phyloP scores from a whole-genome alignment of 805 yeast genomes.

The Ogataea methanolica region DNA sequence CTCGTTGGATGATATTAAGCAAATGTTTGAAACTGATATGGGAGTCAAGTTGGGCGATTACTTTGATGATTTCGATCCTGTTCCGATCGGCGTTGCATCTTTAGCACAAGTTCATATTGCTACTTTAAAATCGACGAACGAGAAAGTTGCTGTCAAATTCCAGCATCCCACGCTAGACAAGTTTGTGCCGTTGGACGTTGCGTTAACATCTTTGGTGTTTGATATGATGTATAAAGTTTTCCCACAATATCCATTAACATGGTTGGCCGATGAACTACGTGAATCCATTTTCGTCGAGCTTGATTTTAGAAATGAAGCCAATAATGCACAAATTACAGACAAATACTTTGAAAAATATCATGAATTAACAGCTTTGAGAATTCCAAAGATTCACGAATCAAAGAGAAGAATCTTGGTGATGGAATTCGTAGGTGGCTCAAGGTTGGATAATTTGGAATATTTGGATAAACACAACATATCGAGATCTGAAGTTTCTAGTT shows the following conservation, averaged over 20 bases:
- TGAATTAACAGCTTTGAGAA: slow-evolving; percentile 65
- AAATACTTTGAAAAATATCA: slow-evolving; percentile 56
- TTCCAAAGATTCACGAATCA: slow-evolving; percentile 71
- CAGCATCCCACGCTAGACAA: slow-evolving; percentile 87
- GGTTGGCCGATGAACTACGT: slow-evolving; percentile 95
- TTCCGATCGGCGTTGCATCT: slow-evolving; percentile 93
- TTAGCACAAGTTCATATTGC: slow-evolving; percentile 95
- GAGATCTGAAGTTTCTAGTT: slow-evolving; percentile 73
- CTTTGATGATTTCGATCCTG: slow-evolving; percentile 60
- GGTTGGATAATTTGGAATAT: slow-evolving; percentile 73
- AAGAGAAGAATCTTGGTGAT: slow-evolving; percentile 70
- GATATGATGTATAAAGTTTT: slow-evolving; percentile 68
- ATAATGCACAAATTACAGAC: slow-evolving; percentile 68
- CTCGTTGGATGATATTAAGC: slow-evolving; percentile 59
- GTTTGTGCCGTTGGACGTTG: slow-evolving; percentile 87
- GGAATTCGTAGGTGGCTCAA: slow-evolving; percentile 81
- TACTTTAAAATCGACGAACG: slow-evolving; percentile 46
- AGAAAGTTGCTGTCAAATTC: slow-evolving; percentile 83
- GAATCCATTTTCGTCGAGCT: slow-evolving; percentile 85
- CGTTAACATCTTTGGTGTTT: slow-evolving; percentile 73
- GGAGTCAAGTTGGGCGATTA: slow-evolving; percentile 55
- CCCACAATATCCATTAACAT: slow-evolving; percentile 88
- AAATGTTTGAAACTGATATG: slow-evolving; percentile 65
- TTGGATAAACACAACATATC: slow-evolving; percentile 61
- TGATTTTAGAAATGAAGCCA: slow-evolving; percentile 83